Evolutionary conservation across 2,329 filamentous ascomycete genomes (phyloP).

Genomic region (Botryotinia convoluta): DNA sequence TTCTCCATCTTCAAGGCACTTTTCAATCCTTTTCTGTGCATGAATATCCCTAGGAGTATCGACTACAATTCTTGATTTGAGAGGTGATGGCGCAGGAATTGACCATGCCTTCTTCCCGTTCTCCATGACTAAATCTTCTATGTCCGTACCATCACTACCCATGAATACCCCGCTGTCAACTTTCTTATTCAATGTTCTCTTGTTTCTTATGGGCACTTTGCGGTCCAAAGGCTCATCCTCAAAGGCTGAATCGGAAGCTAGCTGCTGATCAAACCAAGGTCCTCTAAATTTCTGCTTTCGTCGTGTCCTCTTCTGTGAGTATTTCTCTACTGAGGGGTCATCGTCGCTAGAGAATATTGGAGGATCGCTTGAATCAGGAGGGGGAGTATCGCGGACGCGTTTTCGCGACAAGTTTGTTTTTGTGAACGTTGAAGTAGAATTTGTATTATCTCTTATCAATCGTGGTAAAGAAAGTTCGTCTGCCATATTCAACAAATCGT

Average conservation of each 20-base stretch:
- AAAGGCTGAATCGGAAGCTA: slow-evolving; percentile 35
- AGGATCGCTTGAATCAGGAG: slow-evolving; percentile 62
- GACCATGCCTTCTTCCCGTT: background rate
- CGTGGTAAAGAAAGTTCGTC: slow-evolving; percentile 28
- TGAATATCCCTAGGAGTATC: slow-evolving; percentile 9
- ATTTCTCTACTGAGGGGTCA: slow-evolving; percentile 65
- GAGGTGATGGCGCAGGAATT: background rate
- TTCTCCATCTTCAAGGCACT: slow-evolving; percentile 55
- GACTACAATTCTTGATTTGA: slow-evolving; percentile 10
- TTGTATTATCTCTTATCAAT: slow-evolving; percentile 11
- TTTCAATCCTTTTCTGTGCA: slow-evolving; percentile 48
- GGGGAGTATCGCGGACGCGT: slow-evolving; percentile 40
- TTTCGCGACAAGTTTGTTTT: slow-evolving; percentile 35
- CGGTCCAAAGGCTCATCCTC: slow-evolving; percentile 21
- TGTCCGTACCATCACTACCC: slow-evolving; percentile 55
- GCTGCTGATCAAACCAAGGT: slow-evolving; percentile 64
- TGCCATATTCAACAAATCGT: slow-evolving; percentile 21
- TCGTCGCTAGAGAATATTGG: slow-evolving; percentile 71
- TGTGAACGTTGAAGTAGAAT: slow-evolving; percentile 7
- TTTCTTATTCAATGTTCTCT: slow-evolving; percentile 56
- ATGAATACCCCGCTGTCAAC: slow-evolving; percentile 70
- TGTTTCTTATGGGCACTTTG: slow-evolving; percentile 36
- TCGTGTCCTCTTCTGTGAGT: slow-evolving; percentile 48
- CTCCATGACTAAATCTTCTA: slow-evolving; percentile 37
- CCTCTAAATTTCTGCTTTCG: slow-evolving; percentile 64